Evolutionary conservation across 495 filamentous ascomycete genomes (phyloP).

Genomic region (Neurospora sp.): DNA sequence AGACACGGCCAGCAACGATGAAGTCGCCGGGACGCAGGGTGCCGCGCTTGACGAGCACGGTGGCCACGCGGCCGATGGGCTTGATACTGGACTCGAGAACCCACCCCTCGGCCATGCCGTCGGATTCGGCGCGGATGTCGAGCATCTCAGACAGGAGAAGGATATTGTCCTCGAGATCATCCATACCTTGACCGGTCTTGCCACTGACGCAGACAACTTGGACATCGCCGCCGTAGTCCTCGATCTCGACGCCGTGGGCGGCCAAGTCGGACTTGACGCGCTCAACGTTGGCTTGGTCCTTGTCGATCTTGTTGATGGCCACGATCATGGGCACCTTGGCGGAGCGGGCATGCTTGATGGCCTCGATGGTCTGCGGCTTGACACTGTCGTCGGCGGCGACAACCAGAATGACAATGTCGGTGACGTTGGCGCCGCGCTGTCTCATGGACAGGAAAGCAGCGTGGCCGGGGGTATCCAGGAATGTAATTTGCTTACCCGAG

Average conservation of each 20-base stretch:
- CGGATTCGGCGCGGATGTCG: slow-evolving; percentile 71
- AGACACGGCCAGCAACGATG: slow-evolving; percentile 78
- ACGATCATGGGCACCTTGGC: slow-evolving; percentile 94
- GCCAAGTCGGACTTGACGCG: slow-evolving; percentile 81
- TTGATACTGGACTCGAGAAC: slow-evolving; percentile 89
- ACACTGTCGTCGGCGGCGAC: slow-evolving; percentile 97
- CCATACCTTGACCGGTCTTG: slow-evolving; percentile 88
- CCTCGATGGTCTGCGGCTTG: slow-evolving; percentile 94
- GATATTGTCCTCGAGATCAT: slow-evolving; percentile 82
- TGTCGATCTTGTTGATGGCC: slow-evolving; percentile 97
- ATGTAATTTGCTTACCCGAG: slow-evolving; percentile 80
- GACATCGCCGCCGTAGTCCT: slow-evolving; percentile 91
- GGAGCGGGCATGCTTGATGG: slow-evolving; percentile 85
- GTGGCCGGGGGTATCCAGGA: slow-evolving; percentile 95
- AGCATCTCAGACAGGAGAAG: slow-evolving; percentile 76
- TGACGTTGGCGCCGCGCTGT: slow-evolving; percentile 88
- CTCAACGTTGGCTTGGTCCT: slow-evolving; percentile 65
- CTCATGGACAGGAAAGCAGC: slow-evolving; percentile 94
- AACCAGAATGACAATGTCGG: slow-evolving; percentile 92
- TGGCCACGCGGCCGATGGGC: slow-evolving; percentile 75
- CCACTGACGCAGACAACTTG: slow-evolving; percentile 86
- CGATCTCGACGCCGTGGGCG: slow-evolving; percentile 77
- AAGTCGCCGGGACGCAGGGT: slow-evolving; percentile 73
- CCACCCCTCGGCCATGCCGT: slow-evolving; percentile 83
- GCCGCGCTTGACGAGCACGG: slow-evolving; percentile 77